phyloP scores from a whole-genome alignment of 2,329 filamentous ascomycete species.

The Calonectria hawksworthii region DNA sequence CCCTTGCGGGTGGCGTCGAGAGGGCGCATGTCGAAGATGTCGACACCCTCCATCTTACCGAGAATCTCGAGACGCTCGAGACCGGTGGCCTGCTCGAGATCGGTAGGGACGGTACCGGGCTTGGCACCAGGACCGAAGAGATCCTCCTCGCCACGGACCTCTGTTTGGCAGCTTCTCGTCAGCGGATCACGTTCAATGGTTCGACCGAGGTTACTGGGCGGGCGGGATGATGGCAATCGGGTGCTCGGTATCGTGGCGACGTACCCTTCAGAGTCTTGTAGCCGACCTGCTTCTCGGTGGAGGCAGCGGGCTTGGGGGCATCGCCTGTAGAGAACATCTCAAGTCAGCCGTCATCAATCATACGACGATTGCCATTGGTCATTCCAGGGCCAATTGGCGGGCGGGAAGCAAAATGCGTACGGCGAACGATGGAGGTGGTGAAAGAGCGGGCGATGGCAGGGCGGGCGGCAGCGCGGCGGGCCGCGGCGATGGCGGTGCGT shows the following conservation, averaged over 20 bases:
- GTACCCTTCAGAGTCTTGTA: conserved; percentile 65
- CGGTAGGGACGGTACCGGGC: conserved; percentile 88
- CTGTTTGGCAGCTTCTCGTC: conserved; percentile 62
- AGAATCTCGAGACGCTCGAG: conserved; percentile 98
- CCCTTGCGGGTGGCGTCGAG: conserved; percentile 91
- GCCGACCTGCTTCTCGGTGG: conserved; percentile 59
- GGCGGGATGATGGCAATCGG: conserved; percentile 28
- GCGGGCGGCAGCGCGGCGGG: conserved; percentile 69
- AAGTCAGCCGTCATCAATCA: conserved; percentile 45
- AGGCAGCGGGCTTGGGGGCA: conserved; percentile 53
- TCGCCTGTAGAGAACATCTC: conserved; percentile 51
- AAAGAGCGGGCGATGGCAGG: conserved; percentile 72
- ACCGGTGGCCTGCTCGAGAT: conserved; percentile 96
- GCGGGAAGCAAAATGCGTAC: conserved; percentile 59
- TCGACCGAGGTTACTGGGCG: conserved; percentile 43
- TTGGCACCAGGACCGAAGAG: conserved; percentile 86
- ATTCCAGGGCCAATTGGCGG: conserved; percentile 36
- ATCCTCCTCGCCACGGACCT: conserved; percentile 86
- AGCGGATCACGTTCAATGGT: conserved; percentile 34
- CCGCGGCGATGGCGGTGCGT: conserved; percentile 72
- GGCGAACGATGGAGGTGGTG: conserved; percentile 71
- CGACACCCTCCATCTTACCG: conserved; percentile 98
- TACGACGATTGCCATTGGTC: conserved; percentile 48
- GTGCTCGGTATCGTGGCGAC: conserved; percentile 41
- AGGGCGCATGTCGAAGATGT: conserved; percentile 98